phyloP scores from a whole-genome alignment of 169 alveolate species.

The Cardiosporidium cionae region DNA sequence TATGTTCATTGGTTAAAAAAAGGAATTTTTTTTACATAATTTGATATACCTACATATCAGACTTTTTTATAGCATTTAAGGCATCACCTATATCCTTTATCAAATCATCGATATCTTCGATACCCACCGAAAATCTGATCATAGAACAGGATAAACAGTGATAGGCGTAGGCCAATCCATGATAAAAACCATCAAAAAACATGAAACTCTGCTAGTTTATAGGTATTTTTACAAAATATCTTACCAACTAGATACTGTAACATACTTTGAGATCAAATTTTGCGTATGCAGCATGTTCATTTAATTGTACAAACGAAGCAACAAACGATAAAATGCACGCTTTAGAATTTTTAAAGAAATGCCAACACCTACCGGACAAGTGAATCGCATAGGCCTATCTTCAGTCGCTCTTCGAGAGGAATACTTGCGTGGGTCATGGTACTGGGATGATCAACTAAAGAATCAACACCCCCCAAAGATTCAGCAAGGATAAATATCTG shows the following conservation, averaged over 20 bases:
- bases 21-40: too few relatives aligned
- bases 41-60: too few relatives aligned
- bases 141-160: too few relatives aligned
- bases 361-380: constrained; percentile 26
- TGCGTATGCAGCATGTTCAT: too few relatives aligned
- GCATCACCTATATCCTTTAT: constrained; percentile 28
- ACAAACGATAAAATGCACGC: too few relatives aligned
- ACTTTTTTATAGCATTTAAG: constrained; percentile 11
- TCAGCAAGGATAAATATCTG: not conserved
- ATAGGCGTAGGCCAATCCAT: too few relatives aligned
- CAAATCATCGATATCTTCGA: constrained; percentile 45
- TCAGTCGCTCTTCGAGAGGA: constrained; percentile 40
- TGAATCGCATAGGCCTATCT: constrained; percentile 51
- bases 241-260: too few relatives aligned
- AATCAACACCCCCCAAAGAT: constrained; percentile 46
- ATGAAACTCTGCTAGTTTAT: not conserved
- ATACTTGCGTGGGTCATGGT: constrained; percentile 59
- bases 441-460: constrained; percentile 52
- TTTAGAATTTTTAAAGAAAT: not conserved
- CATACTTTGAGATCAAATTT: too few relatives aligned
- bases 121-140: constrained; percentile 43
- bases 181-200: too few relatives aligned
- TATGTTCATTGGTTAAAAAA: too few relatives aligned
- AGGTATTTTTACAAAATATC: not conserved
- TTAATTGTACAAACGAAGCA: too few relatives aligned